Conservation (phyloP, 2,329 filamentous ascomycete genomes). For the Didymellaceae sp. region DNA sequence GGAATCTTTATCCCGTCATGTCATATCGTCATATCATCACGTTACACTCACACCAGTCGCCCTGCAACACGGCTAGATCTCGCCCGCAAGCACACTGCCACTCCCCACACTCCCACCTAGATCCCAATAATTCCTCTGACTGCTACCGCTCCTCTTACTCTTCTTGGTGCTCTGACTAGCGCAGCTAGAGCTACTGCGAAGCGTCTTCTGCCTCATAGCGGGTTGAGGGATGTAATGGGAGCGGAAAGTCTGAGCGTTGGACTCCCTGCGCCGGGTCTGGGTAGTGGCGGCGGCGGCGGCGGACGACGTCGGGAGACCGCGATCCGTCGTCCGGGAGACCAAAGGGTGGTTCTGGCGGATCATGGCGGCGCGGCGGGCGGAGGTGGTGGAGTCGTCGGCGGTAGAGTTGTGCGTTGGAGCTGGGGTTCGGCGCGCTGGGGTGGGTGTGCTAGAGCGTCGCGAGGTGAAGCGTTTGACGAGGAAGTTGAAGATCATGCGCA, state of each 20-base stretch:
- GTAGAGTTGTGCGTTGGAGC: slow-evolving; percentile 34
- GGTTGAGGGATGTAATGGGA: slow-evolving; percentile 31
- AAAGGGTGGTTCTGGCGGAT: slow-evolving; percentile 91
- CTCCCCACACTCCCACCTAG: slow-evolving; percentile 81
- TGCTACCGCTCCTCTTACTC: slow-evolving; percentile 71
- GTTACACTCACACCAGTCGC: no score
- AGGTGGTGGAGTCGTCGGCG: slow-evolving; percentile 54
- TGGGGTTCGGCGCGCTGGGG: slow-evolving; percentile 23
- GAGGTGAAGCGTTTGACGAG: slow-evolving; percentile 48
- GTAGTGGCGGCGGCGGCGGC: slow-evolving; percentile 17
- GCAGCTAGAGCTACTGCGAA: slow-evolving; percentile 68
- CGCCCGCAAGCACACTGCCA: slow-evolving; percentile 54
- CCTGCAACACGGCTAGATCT: no score
- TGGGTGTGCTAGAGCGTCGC: slow-evolving; percentile 38
- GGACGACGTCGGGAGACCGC: slow-evolving; percentile 36
- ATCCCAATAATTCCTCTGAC: slow-evolving; percentile 90
- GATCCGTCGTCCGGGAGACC: slow-evolving; percentile 62
- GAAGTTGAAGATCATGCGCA: slow-evolving; percentile 87
- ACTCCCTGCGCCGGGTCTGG: slow-evolving; percentile 31
- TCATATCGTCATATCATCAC: no score
- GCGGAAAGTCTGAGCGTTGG: slow-evolving; percentile 22
- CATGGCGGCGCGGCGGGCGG: slow-evolving; percentile 75
- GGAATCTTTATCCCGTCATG: no score
- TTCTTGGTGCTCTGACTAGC: slow-evolving; percentile 86
- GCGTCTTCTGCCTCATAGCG: slow-evolving; percentile 26